Evolutionary conservation across 805 yeast genomes (phyloP).

Genomic region (Kazachstania taianensis): DNA sequence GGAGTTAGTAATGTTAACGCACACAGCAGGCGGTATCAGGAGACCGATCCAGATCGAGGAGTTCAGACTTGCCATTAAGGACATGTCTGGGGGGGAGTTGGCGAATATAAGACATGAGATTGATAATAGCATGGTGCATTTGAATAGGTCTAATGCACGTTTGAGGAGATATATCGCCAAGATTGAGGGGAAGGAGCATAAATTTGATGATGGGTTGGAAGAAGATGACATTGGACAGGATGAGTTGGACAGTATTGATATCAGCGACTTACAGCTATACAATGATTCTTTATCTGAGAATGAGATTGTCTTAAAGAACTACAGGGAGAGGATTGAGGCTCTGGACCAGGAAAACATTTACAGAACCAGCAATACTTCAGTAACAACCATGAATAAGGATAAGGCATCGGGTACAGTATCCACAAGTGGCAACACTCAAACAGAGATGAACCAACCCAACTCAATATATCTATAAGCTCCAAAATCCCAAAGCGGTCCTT

Average conservation of each 20-base stretch:
- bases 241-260: constrained; percentile 26
- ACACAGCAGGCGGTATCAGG: constrained; percentile 23
- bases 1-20: too few species aligned
- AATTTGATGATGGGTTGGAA: constrained; percentile 30
- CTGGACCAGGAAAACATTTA: constrained; percentile 38
- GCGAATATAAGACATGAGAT: constrained; percentile 27
- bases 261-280: constrained; percentile 42
- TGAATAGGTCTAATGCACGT: constrained; percentile 42
- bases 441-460: constrained; percentile 2
- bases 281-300: constrained; percentile 50
- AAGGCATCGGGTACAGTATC: background rate
- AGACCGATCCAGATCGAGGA: constrained; percentile 37
- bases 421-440: background rate
- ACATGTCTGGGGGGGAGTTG: constrained; percentile 40
- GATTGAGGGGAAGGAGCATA: constrained; percentile 12
- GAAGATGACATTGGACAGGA: constrained; percentile 17
- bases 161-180: constrained; percentile 36
- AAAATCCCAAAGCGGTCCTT: too few species aligned
- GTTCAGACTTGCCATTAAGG: constrained; percentile 43
- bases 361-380: constrained; percentile 23
- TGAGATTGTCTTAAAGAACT: constrained; percentile 41
- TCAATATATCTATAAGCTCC: constrained; percentile 4
- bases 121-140: constrained; percentile 35
- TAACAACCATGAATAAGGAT: background rate
- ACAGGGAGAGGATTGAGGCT: constrained; percentile 35